A percentile compares a stretch with the other conserved stretches of the same genome.
These are phyloP conservation scores for Musa beccarii DNA, from an alignment of 176 grass and related monocot genomes.

Conservation along the genomic window DNA sequence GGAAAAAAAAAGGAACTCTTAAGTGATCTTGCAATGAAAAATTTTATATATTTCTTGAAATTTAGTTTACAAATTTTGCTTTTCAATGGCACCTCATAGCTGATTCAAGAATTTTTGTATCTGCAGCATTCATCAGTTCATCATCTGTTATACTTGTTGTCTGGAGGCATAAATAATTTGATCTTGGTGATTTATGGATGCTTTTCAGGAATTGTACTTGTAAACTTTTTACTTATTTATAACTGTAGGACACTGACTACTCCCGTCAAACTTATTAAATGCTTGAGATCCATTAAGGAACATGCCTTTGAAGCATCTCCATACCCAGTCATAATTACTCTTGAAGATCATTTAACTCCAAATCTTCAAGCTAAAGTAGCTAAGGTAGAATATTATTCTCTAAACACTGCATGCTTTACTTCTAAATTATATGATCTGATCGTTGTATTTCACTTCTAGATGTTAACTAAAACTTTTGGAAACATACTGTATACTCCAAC, in stretches of 20 bases:
- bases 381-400: slow-evolving; percentile 26
- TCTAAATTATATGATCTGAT: not conserved
- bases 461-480: slow-evolving; percentile 58
- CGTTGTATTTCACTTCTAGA: slow-evolving; percentile 19
- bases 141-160: too few relatives aligned
- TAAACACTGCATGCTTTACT: not conserved
- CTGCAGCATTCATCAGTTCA: too few relatives aligned
- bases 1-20: too few relatives aligned
- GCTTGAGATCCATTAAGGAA: slow-evolving; percentile 54
- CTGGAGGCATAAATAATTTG: too few relatives aligned
- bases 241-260: slow-evolving; percentile 57
- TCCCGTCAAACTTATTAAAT: slow-evolving; percentile 51
- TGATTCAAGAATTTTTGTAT: too few relatives aligned
- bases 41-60: too few relatives aligned
- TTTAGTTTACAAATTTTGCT: too few relatives aligned
- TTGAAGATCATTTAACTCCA: slow-evolving; percentile 76
- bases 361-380: slow-evolving; percentile 61
- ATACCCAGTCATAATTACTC: slow-evolving; percentile 83
- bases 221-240: not conserved
- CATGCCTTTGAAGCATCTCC: slow-evolving; percentile 52
- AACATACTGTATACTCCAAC: not conserved
- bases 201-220: not conserved
- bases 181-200: too few relatives aligned
- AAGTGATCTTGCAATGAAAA: too few relatives aligned
- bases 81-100: too few relatives aligned